phyloP scores from a whole-genome alignment of 495 filamentous ascomycete species.

The Choiromyces venosus region DNA sequence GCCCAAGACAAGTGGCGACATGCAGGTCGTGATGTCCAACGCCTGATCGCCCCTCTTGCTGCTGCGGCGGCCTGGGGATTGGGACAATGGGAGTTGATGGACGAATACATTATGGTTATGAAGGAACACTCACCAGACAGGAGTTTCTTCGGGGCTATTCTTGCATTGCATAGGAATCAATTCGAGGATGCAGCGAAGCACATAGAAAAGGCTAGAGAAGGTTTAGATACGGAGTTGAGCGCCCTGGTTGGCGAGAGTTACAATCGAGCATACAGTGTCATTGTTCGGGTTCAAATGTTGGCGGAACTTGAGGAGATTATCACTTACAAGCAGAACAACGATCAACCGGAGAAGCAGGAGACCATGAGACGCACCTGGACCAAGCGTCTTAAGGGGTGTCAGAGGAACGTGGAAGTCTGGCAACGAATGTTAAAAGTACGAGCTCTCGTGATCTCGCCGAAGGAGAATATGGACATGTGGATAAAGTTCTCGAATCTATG shows the following conservation, averaged over 20 bases:
- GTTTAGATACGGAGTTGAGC: constrained; percentile 88
- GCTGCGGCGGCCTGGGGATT: constrained; percentile 97
- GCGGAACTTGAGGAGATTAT: constrained; percentile 98
- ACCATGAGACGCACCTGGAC: constrained; percentile 93
- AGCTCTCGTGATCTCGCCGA: constrained; percentile 79
- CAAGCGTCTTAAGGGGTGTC: constrained; percentile 85
- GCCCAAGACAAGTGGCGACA: constrained; percentile 90
- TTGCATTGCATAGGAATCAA: constrained; percentile 88
- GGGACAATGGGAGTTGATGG: constrained; percentile 95
- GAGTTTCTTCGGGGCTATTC: constrained; percentile 93
- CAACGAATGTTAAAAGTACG: constrained; percentile 94
- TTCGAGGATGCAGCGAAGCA: constrained; percentile 79
- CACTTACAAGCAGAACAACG: constrained; percentile 81
- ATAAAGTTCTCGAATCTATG: constrained; percentile 98
- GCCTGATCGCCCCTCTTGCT: constrained; percentile 82
- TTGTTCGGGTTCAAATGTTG: constrained; percentile 97
- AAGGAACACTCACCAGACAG: constrained; percentile 85
- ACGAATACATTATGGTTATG: constrained; percentile 91
- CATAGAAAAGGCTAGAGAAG: constrained; percentile 86
- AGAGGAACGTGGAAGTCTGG: constrained; percentile 97
- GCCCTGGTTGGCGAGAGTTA: constrained; percentile 94
- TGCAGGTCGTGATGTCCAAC: constrained; percentile 73
- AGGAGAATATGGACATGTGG: constrained; percentile 95
- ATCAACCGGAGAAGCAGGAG: constrained; percentile 73
- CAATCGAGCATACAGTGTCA: constrained; percentile 88